Evolutionary conservation across 768 basidiomycete species (phyloP), one percentile per base, ranked within the genome.

Genomic region (Pulveroboletus sp.): DNA sequence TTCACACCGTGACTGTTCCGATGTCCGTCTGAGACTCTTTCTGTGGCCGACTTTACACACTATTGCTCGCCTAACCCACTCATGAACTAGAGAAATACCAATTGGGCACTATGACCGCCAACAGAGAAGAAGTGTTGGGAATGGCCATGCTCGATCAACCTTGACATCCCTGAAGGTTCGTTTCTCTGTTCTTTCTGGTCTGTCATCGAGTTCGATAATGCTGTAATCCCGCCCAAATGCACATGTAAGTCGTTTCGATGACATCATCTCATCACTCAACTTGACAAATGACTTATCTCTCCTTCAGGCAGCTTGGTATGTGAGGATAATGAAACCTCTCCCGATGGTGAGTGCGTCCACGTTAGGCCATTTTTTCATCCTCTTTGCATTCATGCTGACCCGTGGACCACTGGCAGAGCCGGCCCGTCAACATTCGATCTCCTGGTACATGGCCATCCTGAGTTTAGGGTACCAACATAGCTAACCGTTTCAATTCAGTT

Each of bases 271-370:
- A n/a, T 29, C 27, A 29, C 27, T 6, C 6, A 29, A 29, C 12
- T 29, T 29, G 12, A 29, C 27, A n/a, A n/a, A 12, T 12, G 6
- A 29, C 27, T 12, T 29, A 29, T 29, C 12, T 29, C 6, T 29
- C 12, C 27, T 29, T 6, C 12, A 29, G 27, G 27, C 6, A 29
- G 27, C 12, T 29, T 29, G 27, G 27, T 12, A 29, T 29, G 27
- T 12, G 27, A 29, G n/a, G n/a, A n/a, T n/a, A n/a, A n/a, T n/a
- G n/a, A n/a, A n/a, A 35, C 52, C n/a, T 55, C 52, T 37, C 45
- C 50, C 0, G 20, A 47, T 5, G 50, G 42, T 0, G 1, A 30
- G 20, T 54, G 50, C 45, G 52, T 55, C 32, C 31, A 37, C 31
- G 53, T 55, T 8, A 3, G 42, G 0, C 8, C 19, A 0, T 47